A percentile compares a stretch with the other conserved stretches of the same genome.
Conservation (phyloP, 2,329 filamentous ascomycete species). For the Cercospora sojina region DNA sequence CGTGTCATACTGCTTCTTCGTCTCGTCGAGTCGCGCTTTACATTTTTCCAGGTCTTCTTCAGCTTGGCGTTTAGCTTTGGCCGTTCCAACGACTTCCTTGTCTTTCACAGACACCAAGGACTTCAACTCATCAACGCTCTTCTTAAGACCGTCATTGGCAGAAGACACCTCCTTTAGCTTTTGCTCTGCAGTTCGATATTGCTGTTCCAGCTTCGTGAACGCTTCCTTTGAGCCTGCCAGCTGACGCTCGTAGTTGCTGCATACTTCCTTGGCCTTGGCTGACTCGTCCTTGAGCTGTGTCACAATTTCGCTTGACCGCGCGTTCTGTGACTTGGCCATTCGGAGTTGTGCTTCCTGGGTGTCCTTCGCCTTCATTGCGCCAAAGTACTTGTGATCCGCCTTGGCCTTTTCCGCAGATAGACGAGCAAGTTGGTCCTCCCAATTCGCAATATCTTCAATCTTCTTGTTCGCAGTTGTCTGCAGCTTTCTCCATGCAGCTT, state of each 20-base stretch:
- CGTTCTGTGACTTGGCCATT: slow-evolving; percentile 75
- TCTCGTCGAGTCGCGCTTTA: slow-evolving; percentile 72
- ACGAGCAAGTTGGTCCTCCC: slow-evolving; percentile 75
- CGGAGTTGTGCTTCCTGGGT: slow-evolving; percentile 77
- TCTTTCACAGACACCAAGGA: slow-evolving; percentile 76
- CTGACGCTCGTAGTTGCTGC: slow-evolving; percentile 88
- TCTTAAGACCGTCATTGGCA: slow-evolving; percentile 68
- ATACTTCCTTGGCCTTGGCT: slow-evolving; percentile 68
- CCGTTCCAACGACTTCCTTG: slow-evolving; percentile 62
- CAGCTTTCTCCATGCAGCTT: slow-evolving; percentile 86
- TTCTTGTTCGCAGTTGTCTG: slow-evolving; percentile 83
- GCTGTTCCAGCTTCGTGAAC: slow-evolving; percentile 66
- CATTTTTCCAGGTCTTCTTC: slow-evolving; percentile 76
- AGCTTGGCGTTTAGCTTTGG: slow-evolving; percentile 58
- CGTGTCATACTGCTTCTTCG: slow-evolving; percentile 77
- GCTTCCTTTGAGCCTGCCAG: slow-evolving; percentile 77
- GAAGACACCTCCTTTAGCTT: slow-evolving; percentile 68
- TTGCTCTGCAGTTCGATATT: slow-evolving; percentile 74
- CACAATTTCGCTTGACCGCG: slow-evolving; percentile 90
- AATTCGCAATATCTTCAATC: slow-evolving; percentile 68
- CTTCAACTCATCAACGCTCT: slow-evolving; percentile 74
- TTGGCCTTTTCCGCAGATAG: slow-evolving; percentile 88
- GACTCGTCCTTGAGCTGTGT: slow-evolving; percentile 90
- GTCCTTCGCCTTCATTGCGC: slow-evolving; percentile 90
- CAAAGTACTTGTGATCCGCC: slow-evolving; percentile 97